Conservation (phyloP, 2,329 filamentous ascomycete species). For the Paraconiothyrium brasiliense region DNA sequence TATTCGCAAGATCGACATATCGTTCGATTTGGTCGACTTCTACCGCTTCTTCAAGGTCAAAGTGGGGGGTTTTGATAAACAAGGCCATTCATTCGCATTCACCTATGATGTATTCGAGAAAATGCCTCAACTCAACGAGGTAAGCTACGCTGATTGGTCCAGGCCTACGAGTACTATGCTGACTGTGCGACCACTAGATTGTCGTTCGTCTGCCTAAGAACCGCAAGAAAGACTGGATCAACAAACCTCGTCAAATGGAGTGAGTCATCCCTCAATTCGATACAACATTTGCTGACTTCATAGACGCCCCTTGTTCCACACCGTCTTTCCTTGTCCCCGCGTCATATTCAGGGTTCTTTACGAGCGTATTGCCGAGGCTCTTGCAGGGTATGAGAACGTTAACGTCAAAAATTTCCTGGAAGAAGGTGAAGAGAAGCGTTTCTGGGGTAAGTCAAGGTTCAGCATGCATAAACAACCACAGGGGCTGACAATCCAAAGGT, state of each 20-base stretch:
- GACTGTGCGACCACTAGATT: background rate
- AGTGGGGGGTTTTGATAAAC: constrained; percentile 21
- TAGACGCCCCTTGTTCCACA: constrained; percentile 31
- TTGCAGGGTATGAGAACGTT: constrained; percentile 25
- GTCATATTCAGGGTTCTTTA: constrained; percentile 36
- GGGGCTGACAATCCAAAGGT: background rate
- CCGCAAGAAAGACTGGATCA: constrained; percentile 12
- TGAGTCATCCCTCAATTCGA: background rate
- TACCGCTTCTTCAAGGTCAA: constrained; percentile 43
- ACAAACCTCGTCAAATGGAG: constrained; percentile 8
- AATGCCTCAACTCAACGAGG: constrained; percentile 32
- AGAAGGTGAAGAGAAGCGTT: constrained; percentile 25
- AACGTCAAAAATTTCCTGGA: constrained; percentile 33
- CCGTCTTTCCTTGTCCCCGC: constrained; percentile 31
- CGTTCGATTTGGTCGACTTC: constrained; percentile 28
- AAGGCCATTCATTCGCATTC: background rate
- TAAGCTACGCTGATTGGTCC: constrained; percentile 3
- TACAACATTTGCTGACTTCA: background rate
- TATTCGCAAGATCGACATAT: constrained; percentile 33
- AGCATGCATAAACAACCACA: no score
- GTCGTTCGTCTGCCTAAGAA: constrained; percentile 27
- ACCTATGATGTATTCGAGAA: constrained; percentile 33
- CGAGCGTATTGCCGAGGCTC: constrained; percentile 29
- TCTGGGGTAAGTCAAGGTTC: constrained; percentile 4
- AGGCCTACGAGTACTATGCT: background rate